Percentiles rank a stretch among this genome's conserved stretches.
Conservation (phyloP, 306 rosid genomes). For the Arachis stenosperma region DNA sequence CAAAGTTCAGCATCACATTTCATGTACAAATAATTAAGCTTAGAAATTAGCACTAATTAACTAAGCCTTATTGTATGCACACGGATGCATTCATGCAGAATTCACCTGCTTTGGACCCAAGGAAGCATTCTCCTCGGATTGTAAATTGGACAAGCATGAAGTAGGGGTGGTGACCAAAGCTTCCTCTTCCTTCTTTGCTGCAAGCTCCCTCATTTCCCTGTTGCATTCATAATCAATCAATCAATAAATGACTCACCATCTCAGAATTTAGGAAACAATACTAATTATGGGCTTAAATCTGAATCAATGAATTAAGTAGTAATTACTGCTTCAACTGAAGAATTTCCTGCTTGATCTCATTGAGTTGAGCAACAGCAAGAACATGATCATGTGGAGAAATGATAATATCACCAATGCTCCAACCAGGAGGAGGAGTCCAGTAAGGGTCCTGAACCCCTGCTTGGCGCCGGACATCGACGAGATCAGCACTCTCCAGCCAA, state of each 20-base stretch:
- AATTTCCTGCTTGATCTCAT: conserved; percentile 64
- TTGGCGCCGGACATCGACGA: conserved; percentile 60
- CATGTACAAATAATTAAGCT: neutral
- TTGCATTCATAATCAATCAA: neutral
- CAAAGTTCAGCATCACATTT: too few species aligned
- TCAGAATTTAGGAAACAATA: neutral
- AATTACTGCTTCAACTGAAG: conserved; percentile 56
- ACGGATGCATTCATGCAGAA: neutral
- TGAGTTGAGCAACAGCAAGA: conserved; percentile 50
- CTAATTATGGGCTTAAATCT: neutral
- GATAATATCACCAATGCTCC: conserved; percentile 81
- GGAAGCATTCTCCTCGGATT: conserved; percentile 47
- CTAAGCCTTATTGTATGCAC: neutral
- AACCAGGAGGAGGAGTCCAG: conserved; percentile 89
- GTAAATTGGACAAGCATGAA: conserved; percentile 45
- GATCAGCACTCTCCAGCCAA: conserved; percentile 90
- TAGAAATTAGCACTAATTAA: neutral
- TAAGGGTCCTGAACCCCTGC: conserved; percentile 85
- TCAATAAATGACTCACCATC: neutral
- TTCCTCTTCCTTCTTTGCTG: conserved; percentile 50
- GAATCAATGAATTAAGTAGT: neutral
- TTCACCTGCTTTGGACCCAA: conserved; percentile 58
- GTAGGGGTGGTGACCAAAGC: conserved; percentile 45
- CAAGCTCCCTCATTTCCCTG: conserved; percentile 52
- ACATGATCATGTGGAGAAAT: conserved; percentile 53